A percentile compares a stretch with the other conserved stretches of the same genome.
Evolutionary conservation across 176 grass and related monocot genomes (phyloP).

Genomic region (Oryza brachyantha): DNA sequence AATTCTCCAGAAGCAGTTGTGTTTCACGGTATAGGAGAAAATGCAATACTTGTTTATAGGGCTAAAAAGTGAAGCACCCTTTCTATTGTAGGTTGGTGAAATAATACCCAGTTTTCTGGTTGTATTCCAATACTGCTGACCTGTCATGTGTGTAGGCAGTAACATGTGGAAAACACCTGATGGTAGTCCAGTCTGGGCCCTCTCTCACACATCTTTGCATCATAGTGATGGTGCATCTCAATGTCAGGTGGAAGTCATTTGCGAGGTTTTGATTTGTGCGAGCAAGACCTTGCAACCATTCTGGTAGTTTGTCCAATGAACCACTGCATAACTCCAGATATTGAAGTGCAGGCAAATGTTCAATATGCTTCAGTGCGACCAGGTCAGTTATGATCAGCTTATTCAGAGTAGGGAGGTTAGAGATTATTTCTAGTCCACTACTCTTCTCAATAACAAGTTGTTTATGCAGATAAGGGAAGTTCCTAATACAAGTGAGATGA

Average conservation of each 20-base stretch:
- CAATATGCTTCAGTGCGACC: not conserved
- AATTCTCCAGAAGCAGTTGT: too few species aligned
- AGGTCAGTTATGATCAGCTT: not conserved
- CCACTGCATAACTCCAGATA: not conserved
- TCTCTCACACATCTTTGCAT: conserved; percentile 26
- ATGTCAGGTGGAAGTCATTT: not conserved
- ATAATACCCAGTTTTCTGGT: too few species aligned
- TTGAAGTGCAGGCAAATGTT: conserved; percentile 22
- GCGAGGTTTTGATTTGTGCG: not conserved
- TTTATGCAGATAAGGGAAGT: not conserved
- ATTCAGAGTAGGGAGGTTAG: conserved; percentile 7
- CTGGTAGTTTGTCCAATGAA: not conserved
- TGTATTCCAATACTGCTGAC: not conserved
- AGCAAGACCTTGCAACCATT: conserved; percentile 22
- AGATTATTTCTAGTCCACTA: conserved; percentile 14
- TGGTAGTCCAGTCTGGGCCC: conserved; percentile 22
- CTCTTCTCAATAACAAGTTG: not conserved
- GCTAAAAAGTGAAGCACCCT: too few species aligned
- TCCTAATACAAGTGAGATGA: not conserved
- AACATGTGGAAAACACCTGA: not conserved
- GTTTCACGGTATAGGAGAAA: too few species aligned
- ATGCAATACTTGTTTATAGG: too few species aligned
- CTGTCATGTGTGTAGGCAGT: conserved; percentile 16
- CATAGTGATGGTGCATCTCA: not conserved
- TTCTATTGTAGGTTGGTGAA: too few species aligned